Evolutionary conservation across 306 rosid genomes (phyloP), one percentile per base, ranked within the genome.

Genomic region (Prunus davidiana): DNA sequence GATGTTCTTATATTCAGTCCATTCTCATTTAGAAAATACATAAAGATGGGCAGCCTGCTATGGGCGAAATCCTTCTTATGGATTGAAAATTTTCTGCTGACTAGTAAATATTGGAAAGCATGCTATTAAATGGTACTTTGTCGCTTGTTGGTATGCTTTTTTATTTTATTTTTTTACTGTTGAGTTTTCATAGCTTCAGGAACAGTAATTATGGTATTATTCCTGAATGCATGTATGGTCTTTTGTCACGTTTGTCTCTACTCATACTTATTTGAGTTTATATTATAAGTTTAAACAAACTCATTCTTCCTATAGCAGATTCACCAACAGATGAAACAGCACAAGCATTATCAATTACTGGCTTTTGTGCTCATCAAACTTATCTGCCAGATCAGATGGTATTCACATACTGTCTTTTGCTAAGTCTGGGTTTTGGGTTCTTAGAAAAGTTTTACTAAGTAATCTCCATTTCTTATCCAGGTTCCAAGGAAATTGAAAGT

Each of bases 351-450:
- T 69, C 78, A 15, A 30, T 72, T 73, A 30, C 75, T 79, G 88
- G 91, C 76, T 45, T 61, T 76, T 9, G 70, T 61, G 78, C 83
- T 72, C 60, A 11, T 62, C 81, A 73, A 74, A 79, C 72, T 19
- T 50, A n/a, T 84, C 71, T 84, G 68, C 87, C 88, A 34, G 90
- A 87, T 78, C 91, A 85, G 41, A 69, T 84, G 93, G 97, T 92
- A 84, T 78, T 28, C 56, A 64, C 65, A 64, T 34, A 45, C 67
- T 41, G 54, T 27, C 64, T 47, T 76, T 56, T 55, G 64, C 50
- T 71, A 15, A 19, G 14, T 73, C 75, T 80, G 62, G 67, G 43
- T 79, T 74, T 58, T 69, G 52, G 55, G 8, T 71, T 66, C 32
- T 51, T 76, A 28, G 24, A 16, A 79, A 22, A 66, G n/a, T 24